phyloP scores from a whole-genome alignment of 2,329 filamentous ascomycete species.

The Orbilia javanica region DNA sequence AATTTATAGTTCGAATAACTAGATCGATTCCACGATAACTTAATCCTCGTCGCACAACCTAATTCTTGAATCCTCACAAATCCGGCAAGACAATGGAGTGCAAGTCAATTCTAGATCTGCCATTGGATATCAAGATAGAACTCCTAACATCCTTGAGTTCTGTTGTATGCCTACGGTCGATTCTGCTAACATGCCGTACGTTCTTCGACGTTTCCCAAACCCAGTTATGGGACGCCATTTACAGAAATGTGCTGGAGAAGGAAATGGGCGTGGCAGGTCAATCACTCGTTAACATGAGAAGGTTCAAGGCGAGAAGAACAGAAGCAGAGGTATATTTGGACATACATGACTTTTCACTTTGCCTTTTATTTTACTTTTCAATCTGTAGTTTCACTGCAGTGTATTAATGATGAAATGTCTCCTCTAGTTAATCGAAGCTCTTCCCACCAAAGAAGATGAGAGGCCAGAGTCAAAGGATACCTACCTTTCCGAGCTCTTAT shows the following conservation, averaged over 20 bases:
- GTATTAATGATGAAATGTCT: too few relatives aligned
- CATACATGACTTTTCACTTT: background rate
- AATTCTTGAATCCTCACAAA: background rate
- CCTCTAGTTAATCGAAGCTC: constrained; percentile 13
- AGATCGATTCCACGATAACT: background rate
- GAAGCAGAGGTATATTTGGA: constrained; percentile 28
- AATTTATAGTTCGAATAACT: background rate
- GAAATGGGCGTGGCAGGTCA: constrained; percentile 23
- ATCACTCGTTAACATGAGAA: constrained; percentile 26
- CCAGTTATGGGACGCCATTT: constrained; percentile 24
- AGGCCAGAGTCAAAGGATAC: background rate
- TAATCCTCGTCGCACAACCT: too few relatives aligned
- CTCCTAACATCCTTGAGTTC: constrained; percentile 22
- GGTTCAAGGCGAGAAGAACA: constrained; percentile 38
- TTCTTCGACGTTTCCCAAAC: constrained; percentile 42
- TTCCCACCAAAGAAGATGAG: constrained; percentile 27
- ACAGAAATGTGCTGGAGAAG: constrained; percentile 21
- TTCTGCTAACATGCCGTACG: constrained; percentile 27
- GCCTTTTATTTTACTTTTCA: background rate
- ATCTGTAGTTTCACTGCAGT: background rate
- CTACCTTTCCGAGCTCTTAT: constrained; percentile 21
- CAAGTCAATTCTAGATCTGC: constrained; percentile 3
- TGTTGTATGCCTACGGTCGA: constrained; percentile 6
- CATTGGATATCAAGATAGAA: constrained; percentile 42
- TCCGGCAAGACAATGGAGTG: background rate